Evolutionary conservation across 140 eudicot genomes (phyloP), one percentile per base, ranked within the genome.

Genomic region (Oenanthe javanica): DNA sequence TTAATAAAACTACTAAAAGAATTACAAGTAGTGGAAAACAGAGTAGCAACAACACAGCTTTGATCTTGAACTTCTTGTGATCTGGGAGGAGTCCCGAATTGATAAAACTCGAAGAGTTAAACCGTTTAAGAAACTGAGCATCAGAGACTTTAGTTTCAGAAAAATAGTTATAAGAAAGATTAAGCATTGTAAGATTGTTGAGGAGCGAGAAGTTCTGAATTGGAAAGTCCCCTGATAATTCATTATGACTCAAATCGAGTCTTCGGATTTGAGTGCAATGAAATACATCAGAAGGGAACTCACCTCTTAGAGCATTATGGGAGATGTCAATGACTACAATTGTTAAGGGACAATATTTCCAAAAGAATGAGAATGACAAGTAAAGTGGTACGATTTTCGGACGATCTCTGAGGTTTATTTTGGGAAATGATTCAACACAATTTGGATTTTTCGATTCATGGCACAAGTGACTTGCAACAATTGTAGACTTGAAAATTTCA

Each of bases 391-490:
- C 88, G 10, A 80, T 40, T 9, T 77, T 79, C 11, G 88, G 88
- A 40, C 81, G 81, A 70, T 64, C 46, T 52, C 45, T 83, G 40
- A 85, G 88, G 49, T 82, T 42, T 4, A 85, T 82, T 67, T 85
- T 82, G 2, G 88, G 88, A 54, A 85, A 85, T 12, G 83, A 49
- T n/a, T 85, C 83, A 40, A 78, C 70, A 71, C 85, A 85, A 47
- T 85, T 81, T 8, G 88, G 83, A 59, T 82, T 85, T 6, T 31
- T 80, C 11, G 88, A 85, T n/a, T 66, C 27, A 66, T 80, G 83
- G 75, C 88, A 85, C 8, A 85, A 43, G 63, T 85, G 88, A 80
- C 82, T 75, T 16, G 86, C 88, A 61, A 85, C 88, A 46, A 85
- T 76, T 2, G 88, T 85, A 72, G 40, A 85, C 81, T 80, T 85